Conservation (phyloP, 2,329 filamentous ascomycete species). For the Drechslera avenae region DNA sequence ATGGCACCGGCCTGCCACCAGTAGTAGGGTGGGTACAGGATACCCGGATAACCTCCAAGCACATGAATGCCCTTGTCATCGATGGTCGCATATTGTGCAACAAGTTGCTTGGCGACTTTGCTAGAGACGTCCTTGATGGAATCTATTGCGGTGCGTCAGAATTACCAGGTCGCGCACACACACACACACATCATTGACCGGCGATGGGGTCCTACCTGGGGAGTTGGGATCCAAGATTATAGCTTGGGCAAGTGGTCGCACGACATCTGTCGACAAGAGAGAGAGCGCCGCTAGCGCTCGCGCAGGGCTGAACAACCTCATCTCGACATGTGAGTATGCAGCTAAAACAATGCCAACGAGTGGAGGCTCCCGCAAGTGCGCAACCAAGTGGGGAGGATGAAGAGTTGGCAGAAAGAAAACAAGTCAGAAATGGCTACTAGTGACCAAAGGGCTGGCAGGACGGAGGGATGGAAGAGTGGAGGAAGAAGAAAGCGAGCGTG, state of each 20-base stretch:
- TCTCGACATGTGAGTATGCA: slow-evolving; percentile 25
- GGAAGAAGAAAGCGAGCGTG: slow-evolving; percentile 6
- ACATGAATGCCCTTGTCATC: slow-evolving; percentile 51
- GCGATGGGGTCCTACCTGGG: slow-evolving; percentile 17
- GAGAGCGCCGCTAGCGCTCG: slow-evolving; percentile 34
- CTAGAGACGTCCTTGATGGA: slow-evolving; percentile 56
- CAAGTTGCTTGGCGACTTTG: slow-evolving; percentile 54
- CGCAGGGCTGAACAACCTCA: slow-evolving; percentile 36
- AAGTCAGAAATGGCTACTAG: neutral
- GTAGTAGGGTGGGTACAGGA: slow-evolving; percentile 58
- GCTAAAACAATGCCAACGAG: slow-evolving; percentile 6
- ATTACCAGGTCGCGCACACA: neutral
- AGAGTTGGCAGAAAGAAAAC: slow-evolving; percentile 7
- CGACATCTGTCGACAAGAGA: slow-evolving; percentile 27
- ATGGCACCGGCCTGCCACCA: slow-evolving; percentile 79
- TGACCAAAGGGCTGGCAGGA: neutral
- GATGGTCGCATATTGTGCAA: slow-evolving; percentile 59
- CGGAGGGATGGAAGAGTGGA: neutral
- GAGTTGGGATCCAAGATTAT: slow-evolving; percentile 34
- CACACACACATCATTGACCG: neutral
- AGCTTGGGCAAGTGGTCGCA: slow-evolving; percentile 26
- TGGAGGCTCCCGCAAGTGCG: slow-evolving; percentile 6
- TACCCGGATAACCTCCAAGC: slow-evolving; percentile 51
- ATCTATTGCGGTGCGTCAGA: slow-evolving; percentile 30
- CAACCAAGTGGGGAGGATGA: slow-evolving; percentile 3